A percentile compares a stretch with the other conserved stretches of the same genome.
These are phyloP conservation scores for Halenospora varia DNA, from an alignment of 495 filamentous ascomycete genomes.

Conservation along the genomic window DNA sequence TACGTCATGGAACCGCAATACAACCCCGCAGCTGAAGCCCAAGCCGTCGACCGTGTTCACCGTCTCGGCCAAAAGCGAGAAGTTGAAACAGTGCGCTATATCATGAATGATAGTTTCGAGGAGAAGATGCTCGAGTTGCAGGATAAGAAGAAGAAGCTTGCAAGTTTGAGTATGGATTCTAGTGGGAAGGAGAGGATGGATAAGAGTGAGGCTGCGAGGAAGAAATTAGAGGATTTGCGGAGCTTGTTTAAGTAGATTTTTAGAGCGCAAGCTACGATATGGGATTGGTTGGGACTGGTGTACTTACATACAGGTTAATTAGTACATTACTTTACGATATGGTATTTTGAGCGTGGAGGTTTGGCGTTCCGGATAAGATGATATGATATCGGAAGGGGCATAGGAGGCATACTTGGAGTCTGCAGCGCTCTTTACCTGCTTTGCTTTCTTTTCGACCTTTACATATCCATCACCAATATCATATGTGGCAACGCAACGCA, in stretches of 20 bases:
- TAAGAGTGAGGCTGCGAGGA: conserved; percentile 69
- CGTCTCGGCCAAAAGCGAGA: conserved; percentile 83
- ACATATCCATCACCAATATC: too few species aligned
- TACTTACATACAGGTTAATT: too few species aligned
- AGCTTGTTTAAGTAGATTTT: conserved; percentile 67
- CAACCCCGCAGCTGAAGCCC: conserved; percentile 91
- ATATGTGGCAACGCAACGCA: too few species aligned
- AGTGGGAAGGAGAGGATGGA: conserved; percentile 53
- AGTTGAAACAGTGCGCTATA: conserved; percentile 76
- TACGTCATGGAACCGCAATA: conserved; percentile 99
- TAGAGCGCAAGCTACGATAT: too few species aligned
- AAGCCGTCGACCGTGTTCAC: conserved; percentile 92
- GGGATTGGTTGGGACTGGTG: too few species aligned
- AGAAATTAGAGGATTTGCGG: conserved; percentile 74
- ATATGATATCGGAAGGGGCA: too few species aligned
- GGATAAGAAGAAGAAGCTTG: conserved; percentile 84
- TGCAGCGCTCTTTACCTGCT: too few species aligned
- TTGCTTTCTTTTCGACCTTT: too few species aligned
- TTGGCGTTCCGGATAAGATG: too few species aligned
- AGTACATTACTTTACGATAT: too few species aligned
- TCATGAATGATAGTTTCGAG: conserved; percentile 89
- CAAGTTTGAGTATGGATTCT: conserved; percentile 74
- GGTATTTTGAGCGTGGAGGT: too few species aligned
- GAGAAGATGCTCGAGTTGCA: conserved; percentile 89
- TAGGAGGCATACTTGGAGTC: too few species aligned